These are phyloP conservation scores for Rhododendron henanense DNA, from an alignment of 148 eudicot species.

Conservation along the genomic window DNA sequence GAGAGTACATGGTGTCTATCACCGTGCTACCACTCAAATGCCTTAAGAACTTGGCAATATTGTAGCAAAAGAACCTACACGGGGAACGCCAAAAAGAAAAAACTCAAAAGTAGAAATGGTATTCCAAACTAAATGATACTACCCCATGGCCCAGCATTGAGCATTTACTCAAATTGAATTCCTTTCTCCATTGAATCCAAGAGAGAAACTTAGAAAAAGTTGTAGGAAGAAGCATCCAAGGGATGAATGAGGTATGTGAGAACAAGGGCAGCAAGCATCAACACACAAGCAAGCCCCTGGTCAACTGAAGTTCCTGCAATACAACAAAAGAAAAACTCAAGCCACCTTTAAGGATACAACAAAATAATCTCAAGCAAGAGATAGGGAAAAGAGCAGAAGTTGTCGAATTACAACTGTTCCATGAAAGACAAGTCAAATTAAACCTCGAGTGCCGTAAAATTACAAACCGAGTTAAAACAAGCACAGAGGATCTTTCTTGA, in stretches of 20 bases:
- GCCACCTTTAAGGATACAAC: background rate
- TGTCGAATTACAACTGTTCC: background rate
- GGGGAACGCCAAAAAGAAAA: background rate
- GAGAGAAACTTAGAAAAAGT: background rate
- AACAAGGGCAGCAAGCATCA: constrained; percentile 39
- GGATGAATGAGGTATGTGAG: constrained; percentile 45
- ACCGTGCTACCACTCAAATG: too few species aligned
- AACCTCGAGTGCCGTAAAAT: too few species aligned
- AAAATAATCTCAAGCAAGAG: background rate
- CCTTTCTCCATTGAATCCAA: background rate
- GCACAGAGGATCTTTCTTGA: background rate
- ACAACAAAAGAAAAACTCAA: background rate
- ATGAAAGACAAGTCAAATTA: background rate
- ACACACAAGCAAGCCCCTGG: constrained; percentile 37
- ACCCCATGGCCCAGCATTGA: background rate
- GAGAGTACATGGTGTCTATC: too few species aligned
- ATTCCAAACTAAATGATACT: background rate
- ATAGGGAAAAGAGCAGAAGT: background rate
- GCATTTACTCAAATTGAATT: background rate
- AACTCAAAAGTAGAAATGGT: background rate
- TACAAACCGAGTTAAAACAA: background rate
- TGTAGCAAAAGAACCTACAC: background rate
- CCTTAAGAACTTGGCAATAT: background rate
- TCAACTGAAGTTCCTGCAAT: constrained; percentile 36
- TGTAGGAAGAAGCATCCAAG: constrained; percentile 25